phyloP scores from a whole-genome alignment of 257 asterid species.

The Jacaranda mimosifolia region DNA sequence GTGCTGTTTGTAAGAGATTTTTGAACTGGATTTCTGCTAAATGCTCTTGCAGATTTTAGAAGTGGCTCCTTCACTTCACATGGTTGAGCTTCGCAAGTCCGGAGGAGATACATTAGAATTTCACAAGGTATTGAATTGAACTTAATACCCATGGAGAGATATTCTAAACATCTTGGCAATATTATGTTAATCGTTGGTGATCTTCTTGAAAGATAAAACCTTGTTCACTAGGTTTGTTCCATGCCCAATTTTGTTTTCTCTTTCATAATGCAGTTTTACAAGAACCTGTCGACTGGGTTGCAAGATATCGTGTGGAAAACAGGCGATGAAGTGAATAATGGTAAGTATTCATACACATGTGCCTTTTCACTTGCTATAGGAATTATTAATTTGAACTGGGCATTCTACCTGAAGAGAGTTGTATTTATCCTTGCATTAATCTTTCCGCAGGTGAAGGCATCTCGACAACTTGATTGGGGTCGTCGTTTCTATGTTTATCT shows the following conservation, averaged over 20 bases:
- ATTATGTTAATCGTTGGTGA: background rate
- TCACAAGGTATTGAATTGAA: conserved; percentile 64
- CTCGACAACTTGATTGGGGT: conserved; percentile 4
- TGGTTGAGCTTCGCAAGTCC: conserved; percentile 95
- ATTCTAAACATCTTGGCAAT: background rate
- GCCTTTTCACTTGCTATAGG: background rate
- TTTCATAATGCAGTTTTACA: conserved; percentile 68
- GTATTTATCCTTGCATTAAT: too few species aligned
- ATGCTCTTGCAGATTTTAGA: conserved; percentile 69
- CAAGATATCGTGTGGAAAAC: conserved; percentile 94
- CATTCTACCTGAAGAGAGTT: too few species aligned
- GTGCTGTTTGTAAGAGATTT: background rate
- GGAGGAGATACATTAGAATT: conserved; percentile 97
- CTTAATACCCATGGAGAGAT: background rate
- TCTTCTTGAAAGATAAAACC: background rate
- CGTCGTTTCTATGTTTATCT: background rate
- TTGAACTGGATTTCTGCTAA: conserved; percentile 19
- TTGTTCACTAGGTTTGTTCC: background rate
- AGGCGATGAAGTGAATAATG: conserved; percentile 52
- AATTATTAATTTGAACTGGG: too few species aligned
- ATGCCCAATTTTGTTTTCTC: conserved; percentile 16
- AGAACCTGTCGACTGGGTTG: conserved; percentile 86
- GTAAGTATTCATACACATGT: conserved; percentile 42
- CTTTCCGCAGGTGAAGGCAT: conserved; percentile 35
- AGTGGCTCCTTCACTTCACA: conserved; percentile 90